Evolutionary conservation across 352 stramenopile genomes (phyloP).

Genomic region (Phytophthora boehmeriae): DNA sequence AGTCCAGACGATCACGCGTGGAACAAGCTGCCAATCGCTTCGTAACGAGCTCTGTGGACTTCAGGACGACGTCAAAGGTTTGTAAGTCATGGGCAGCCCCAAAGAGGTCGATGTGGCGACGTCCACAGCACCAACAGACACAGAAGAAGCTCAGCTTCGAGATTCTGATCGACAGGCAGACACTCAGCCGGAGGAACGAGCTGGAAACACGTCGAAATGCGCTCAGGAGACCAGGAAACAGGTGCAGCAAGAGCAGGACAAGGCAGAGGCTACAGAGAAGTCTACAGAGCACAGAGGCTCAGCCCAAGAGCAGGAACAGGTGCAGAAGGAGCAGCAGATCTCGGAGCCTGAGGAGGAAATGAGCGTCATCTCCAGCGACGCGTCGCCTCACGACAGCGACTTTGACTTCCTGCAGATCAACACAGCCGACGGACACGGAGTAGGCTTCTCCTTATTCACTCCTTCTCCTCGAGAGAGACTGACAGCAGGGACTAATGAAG

Average conservation of each 20-base stretch:
- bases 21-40: too few species aligned
- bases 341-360: conserved; percentile 41
- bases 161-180: not conserved
- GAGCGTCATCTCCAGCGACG: conserved; percentile 60
- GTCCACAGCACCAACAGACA: not conserved
- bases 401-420: conserved; percentile 59
- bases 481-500: conserved; percentile 8
- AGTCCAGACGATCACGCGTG: too few species aligned
- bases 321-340: conserved; percentile 18
- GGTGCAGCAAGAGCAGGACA: not conserved
- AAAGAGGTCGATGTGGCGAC: not conserved
- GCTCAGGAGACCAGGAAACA: conserved; percentile 4
- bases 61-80: too few species aligned
- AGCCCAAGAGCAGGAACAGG: conserved; percentile 23
- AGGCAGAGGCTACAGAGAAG: conserved; percentile 2
- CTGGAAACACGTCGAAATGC: conserved; percentile 3
- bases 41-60: too few species aligned
- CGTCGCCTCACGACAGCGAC: conserved; percentile 45
- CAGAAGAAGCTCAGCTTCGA: too few species aligned
- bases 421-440: conserved; percentile 1
- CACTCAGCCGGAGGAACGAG: not conserved
- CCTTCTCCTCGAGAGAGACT: conserved; percentile 38
- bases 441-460: conserved; percentile 58
- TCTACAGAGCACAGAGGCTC: not conserved
- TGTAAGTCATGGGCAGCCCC: too few species aligned